Base-by-base conservation (phyloP, 345 rosid genomes). In the Streptanthus diversifolius region DNA sequence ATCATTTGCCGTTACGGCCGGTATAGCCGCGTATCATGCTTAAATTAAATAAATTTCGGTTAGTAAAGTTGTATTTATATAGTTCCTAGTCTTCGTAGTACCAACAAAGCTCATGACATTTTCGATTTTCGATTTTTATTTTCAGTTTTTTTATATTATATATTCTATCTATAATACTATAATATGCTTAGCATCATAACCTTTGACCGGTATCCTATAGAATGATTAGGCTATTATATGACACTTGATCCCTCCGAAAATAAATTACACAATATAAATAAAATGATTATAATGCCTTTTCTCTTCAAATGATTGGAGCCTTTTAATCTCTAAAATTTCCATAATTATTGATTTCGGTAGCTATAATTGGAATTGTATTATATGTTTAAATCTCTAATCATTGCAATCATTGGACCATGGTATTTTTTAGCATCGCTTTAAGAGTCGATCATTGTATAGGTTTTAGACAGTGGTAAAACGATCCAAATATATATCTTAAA, bases 1-100 rank as follows among this genome's bases (percentile, higher is more conserved):
- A 86, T 88, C 85, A 80, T 81, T 82, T 82, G 84, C 80, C 74
- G 82, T 86, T 88, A 83, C 78, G 82, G 74, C 72, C 68, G 82
- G 84, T 85, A 80, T 79, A 68, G 81, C 85, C 86, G 84, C 85
- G 68, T 82, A 83, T 80, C 80, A 75, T 43, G 88, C 79, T 63
- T 8, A 37, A 19, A 36, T 25, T 35, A 60, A 29, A 44, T 47
- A 24, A 47, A 70, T 6, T 75, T 30, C 40, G 24, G 68, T 69
- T 44, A 62, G 48, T 56, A 55, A 70, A 64, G 33, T 29, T 39
- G 51, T 56, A 77, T 70, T 27, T 70, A 27, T 57, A 47, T 71
- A 39, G 15, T 62, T 68, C 33, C 17, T 57, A 56, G 29, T 66
- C 73, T 73, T 74, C 45, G 62, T 69, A 44, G 41, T 62, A 57